Evolutionary conservation across 768 basidiomycete species (phyloP), one percentile per base, ranked within the genome.

Genomic region (Suillus occidentalis): DNA sequence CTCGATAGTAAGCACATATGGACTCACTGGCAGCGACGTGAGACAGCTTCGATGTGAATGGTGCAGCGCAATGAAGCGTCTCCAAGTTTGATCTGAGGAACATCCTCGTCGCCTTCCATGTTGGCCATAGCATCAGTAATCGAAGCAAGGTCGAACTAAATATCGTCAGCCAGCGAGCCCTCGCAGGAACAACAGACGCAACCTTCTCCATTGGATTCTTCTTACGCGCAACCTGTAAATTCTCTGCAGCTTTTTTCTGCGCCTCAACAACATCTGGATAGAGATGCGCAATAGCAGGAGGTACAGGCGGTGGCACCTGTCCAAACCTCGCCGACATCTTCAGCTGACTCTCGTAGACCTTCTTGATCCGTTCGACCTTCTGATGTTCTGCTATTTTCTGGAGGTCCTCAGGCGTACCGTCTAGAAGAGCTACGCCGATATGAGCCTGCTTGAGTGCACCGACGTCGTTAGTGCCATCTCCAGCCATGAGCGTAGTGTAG

Each of bases 61-160:
- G 97, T 2, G 97, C 97, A 7, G 97, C 97, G 72, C 96, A 98
- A n/a, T 2, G 95, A 98, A 0, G 97, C 97, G 73, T 99, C 97
- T n/a, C 97, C 97, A 36, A 99, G 89, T 78, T 99, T 99, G 77
- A 99, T 99, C 80, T 97, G 94, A 14, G 97, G 97, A 0, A 95
- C 89, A 39, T 99, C 96, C 20, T 93, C 89, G 18, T 97, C 97
- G 13, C 91, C 94, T 56, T 98, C 97, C 88, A 99, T 89, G 47
- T 96, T 91, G 0, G 96, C 86, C 77, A 99, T 79, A 70, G 91
- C 89, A 70, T 91, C 89, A 20, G 92, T 94, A 68, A 96, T 94
- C 2, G 86, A 81, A 12, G 82, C 82, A 68, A 94, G 71, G 70
- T 95, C 90, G 70, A 95, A 94, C 90, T 92, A 63, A 67, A 70